Evolutionary conservation across 2,329 filamentous ascomycete species (phyloP), one percentile per base, ranked within the genome.

Genomic region (Diaporthe batatas): DNA sequence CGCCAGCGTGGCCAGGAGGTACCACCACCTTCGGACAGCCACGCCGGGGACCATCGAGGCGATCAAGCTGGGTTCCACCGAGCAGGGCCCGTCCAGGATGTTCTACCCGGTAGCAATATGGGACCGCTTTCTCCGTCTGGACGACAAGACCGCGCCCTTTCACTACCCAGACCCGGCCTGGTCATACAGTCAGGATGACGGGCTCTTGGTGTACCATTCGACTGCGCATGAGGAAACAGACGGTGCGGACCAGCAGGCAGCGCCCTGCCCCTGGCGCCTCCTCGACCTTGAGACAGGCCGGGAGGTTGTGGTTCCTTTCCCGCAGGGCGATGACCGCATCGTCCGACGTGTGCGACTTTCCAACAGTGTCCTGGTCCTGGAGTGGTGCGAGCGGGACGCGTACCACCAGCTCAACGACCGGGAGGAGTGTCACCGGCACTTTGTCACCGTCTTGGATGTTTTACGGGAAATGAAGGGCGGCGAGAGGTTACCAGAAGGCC

Each of bases 381-480:
- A 92, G 78, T 92, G 90, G 90, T 89, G 88, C 65, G 88, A 90
- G 76, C 79, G 82, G 2, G 81, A 85, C 36, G 81, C 86, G 1
- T 58, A 85, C 74, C 85, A 88, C 77, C 84, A 86, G 78, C 79
- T 88, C 29, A 87, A 89, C 77, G 84, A 86, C 72, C 80, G 81
- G 62, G 86, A 88, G 74, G 81, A 82, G 1, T 86, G 89, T 1
- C 86, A 89, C 79, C 84, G 86, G 6, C 90, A 91, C 79, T 91
- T 88, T 77, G 89, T 88, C 7, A 90, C 89, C 2, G 87, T 87
- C 0, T 91, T 88, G 77, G 86, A 90, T 74, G 80, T 92, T 36
- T 58, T 73, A 54, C 76, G 76, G 39, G 64, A 49, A 18, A 57
- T 69, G 3, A 3, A 16, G 2, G n/a, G 23, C 16, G 6, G 36